Base-by-base conservation (phyloP, 1,139 yeast genomes). In the Candida sp. region DNA sequence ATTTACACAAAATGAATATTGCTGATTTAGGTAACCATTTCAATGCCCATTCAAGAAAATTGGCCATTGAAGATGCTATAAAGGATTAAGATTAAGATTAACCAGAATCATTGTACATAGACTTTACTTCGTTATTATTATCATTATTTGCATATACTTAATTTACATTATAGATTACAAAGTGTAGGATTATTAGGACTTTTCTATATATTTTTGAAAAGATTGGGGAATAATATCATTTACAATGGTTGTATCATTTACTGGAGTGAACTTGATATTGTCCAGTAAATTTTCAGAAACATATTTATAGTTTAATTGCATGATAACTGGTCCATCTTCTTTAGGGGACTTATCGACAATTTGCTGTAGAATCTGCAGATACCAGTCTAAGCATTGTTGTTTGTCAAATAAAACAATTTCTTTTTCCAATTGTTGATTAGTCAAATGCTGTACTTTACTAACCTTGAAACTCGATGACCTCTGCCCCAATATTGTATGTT, bases 21-120 rank as follows among this genome's bases (percentile, higher is more conserved):
- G 73, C 65, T 27, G 91, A 84, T 51, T 64, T 85, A 44, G 64
- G 75, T 6, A 79, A 77, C 37, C 62, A 70, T 52, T 79, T 86
- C 47, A 87, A 85, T 57, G 68, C 82, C 45, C 91, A 86, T 57
- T 84, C 91, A 3, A 80, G 90, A 68, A 77, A 80, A 57, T 66
- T 86, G 55, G 79, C 79, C 39, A 72, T 86, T 50, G 74, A 84
- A 56, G 91, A 85, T 47, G 82, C 86, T 49, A 79, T 85, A 44
- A 47, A 54, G 9, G 58, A 54, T 40, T 60, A 52, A 38, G 22
- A 33, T 15, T 22, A 21, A n/a, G 21, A 11, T 19, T 25, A 25
- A 25, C 11, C 11, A 15, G 19, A 11, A 25, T 11, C 11, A 25
- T 25, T 33, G 33, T 21, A 33, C 23, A 37, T 33, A 15, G 29